These are phyloP conservation scores for Rhizopogon rudus DNA, from an alignment of 768 basidiomycete species.

Conservation along the genomic window DNA sequence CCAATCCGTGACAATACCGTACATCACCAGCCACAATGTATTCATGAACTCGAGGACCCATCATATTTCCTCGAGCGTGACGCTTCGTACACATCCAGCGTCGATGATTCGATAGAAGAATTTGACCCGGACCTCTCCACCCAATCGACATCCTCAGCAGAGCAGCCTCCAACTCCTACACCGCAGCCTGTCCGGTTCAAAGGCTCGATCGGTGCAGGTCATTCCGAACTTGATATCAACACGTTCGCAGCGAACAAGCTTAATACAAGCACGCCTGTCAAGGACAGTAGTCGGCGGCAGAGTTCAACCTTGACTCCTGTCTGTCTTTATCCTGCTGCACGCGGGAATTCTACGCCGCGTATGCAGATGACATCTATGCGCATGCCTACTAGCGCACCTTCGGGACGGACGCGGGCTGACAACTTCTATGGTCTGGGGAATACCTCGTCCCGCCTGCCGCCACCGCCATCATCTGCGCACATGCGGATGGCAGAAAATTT, in stretches of 20 bases:
- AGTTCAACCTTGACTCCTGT: neutral
- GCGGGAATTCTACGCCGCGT: neutral
- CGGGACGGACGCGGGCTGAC: neutral
- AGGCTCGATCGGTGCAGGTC: slow-evolving; percentile 52
- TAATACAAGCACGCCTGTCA: slow-evolving; percentile 26
- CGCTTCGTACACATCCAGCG: slow-evolving; percentile 1
- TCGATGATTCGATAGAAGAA: neutral
- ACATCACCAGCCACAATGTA: slow-evolving; percentile 35
- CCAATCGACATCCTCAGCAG: neutral
- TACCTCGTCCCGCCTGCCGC: neutral
- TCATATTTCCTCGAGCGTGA: slow-evolving; percentile 19
- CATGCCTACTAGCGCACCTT: neutral
- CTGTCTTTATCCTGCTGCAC: neutral
- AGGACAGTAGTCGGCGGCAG: slow-evolving; percentile 11
- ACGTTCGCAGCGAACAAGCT: slow-evolving; percentile 37
- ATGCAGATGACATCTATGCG: neutral
- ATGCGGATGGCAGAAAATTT: slow-evolving; percentile 17
- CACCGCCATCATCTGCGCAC: neutral
- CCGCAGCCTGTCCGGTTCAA: slow-evolving; percentile 37
- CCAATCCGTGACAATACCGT: no score
- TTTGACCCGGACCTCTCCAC: neutral
- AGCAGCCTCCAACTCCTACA: slow-evolving; percentile 15
- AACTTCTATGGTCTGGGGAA: neutral
- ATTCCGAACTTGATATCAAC: slow-evolving; percentile 46
- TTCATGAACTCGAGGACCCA: slow-evolving; percentile 47